These are phyloP conservation scores for Aspergillus pseudoterreus DNA, from an alignment of 2,329 filamentous ascomycete genomes.

Conservation along the genomic window DNA sequence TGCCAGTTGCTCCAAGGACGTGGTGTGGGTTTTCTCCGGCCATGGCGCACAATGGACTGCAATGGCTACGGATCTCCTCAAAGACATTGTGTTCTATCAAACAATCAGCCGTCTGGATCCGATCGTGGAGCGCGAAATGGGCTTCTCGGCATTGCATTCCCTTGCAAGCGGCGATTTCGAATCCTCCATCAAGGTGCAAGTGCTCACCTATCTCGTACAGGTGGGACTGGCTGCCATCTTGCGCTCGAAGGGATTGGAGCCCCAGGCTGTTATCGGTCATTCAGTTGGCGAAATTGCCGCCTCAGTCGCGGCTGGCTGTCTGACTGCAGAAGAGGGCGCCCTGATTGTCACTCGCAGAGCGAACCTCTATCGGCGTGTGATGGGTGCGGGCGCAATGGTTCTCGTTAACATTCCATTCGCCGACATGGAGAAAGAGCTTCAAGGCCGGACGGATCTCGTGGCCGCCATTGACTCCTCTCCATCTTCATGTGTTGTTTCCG, in stretches of 20 bases:
- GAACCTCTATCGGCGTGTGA: slow-evolving; percentile 26
- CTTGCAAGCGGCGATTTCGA: slow-evolving; percentile 5
- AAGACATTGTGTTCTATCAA: slow-evolving; percentile 11
- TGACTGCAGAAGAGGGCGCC: slow-evolving; percentile 30
- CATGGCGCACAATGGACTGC: slow-evolving; percentile 42
- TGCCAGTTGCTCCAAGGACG: slow-evolving; percentile 14
- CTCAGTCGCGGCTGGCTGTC: slow-evolving; percentile 24
- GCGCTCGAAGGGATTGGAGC: slow-evolving; percentile 24
- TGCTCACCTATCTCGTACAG: slow-evolving; percentile 33
- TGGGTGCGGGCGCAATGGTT: slow-evolving; percentile 16
- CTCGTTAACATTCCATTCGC: slow-evolving; percentile 2
- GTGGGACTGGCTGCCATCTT: slow-evolving; percentile 28
- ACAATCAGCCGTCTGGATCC: slow-evolving; percentile 25
- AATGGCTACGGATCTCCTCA: slow-evolving; percentile 38
- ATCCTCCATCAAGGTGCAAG: slow-evolving; percentile 9
- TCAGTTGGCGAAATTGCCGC: slow-evolving; percentile 44
- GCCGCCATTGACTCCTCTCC: slow-evolving; percentile 11
- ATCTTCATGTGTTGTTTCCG: slow-evolving; percentile 7
- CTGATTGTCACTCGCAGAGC: slow-evolving; percentile 35
- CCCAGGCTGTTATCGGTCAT: slow-evolving; percentile 40
- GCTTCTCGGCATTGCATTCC: slow-evolving; percentile 1
- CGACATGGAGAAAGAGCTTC: background rate
- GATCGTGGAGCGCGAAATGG: slow-evolving; percentile 17
- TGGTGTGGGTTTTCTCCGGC: slow-evolving; percentile 39
- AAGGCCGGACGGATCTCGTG: background rate